phyloP scores from a whole-genome alignment of 306 rosid genomes.

The Cucurbita pepo region DNA sequence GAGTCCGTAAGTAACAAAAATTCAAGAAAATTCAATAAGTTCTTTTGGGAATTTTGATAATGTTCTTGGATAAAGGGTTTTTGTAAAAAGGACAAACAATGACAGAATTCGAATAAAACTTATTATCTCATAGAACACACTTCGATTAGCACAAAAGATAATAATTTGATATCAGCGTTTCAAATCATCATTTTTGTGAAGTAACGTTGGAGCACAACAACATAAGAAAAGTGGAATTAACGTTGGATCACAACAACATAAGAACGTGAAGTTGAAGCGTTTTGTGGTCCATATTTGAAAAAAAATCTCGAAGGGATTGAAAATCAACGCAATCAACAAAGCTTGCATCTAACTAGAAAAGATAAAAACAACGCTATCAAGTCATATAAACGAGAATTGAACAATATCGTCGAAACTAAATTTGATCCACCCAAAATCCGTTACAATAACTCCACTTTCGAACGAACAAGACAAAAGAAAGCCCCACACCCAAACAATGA shows the following conservation, averaged over 20 bases:
- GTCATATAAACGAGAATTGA: background rate
- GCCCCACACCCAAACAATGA: background rate
- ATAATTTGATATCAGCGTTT: too few relatives aligned
- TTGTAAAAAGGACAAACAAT: too few relatives aligned
- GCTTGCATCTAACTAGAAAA: background rate
- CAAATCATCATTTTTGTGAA: too few relatives aligned
- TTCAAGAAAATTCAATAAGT: too few relatives aligned
- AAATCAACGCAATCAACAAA: background rate
- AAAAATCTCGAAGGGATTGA: background rate
- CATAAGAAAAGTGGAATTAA: background rate
- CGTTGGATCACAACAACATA: background rate
- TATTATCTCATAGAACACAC: too few relatives aligned
- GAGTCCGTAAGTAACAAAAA: too few relatives aligned
- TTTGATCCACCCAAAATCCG: background rate
- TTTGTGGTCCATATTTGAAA: background rate
- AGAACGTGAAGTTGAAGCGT: background rate
- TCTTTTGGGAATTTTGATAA: too few relatives aligned
- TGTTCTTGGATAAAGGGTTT: too few relatives aligned
- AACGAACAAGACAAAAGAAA: background rate
- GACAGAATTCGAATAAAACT: too few relatives aligned
- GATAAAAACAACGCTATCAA: background rate
- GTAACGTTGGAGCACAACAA: too few relatives aligned
- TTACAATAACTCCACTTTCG: background rate
- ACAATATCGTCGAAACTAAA: background rate
- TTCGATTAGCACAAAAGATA: too few relatives aligned